Evolutionary conservation across 1,284 basidiomycete species (phyloP), one percentile per base, ranked within the genome.

Genomic region (Thecaphora thlaspeos): DNA sequence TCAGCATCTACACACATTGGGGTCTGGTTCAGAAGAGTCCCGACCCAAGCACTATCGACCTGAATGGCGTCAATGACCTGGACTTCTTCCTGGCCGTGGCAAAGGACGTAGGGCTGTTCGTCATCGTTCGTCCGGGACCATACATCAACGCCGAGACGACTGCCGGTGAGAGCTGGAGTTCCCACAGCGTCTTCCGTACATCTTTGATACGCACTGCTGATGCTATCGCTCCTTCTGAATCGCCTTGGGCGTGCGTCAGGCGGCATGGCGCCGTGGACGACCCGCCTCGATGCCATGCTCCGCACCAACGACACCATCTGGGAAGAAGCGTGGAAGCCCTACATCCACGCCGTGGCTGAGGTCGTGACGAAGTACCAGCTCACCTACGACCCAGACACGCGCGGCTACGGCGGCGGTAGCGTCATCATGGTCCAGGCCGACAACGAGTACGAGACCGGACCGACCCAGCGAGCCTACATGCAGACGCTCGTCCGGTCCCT

Each of bases 121-220:
- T 88, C 38, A 83, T 87, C 41, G 79, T 86, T 44, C 81, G 87
- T 39, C 87, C 87, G 49, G 80, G 82, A 2, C 80, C 78, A 0
- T 86, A 89, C 73, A 89, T 89, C 79, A 76, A 77, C 40, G 75
- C 87, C 0, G 89, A 91, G 76, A 88, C 87, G 0, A 86, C 86
- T 0, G 50, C 46, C 22, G 88, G 88, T 26, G 88, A 88, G 3
- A 84, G 89, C 51, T 82, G 87, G n/a, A n/a, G n/a, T n/a, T n/a
- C n/a, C n/a, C n/a, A n/a, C n/a, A n/a, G n/a, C n/a, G n/a, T n/a
- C n/a, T n/a, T n/a, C n/a, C n/a, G n/a, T n/a, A n/a, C n/a, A n/a
- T n/a, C n/a, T n/a, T n/a, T n/a, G n/a, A n/a, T n/a, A n/a, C n/a
- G n/a, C n/a, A n/a, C n/a, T n/a, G n/a, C n/a, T n/a, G n/a, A n/a